Percentiles rank a stretch among this genome's conserved stretches.
Evolutionary conservation across 2,329 filamentous ascomycete genomes (phyloP).

Genomic region (Pezicula carpinea): DNA sequence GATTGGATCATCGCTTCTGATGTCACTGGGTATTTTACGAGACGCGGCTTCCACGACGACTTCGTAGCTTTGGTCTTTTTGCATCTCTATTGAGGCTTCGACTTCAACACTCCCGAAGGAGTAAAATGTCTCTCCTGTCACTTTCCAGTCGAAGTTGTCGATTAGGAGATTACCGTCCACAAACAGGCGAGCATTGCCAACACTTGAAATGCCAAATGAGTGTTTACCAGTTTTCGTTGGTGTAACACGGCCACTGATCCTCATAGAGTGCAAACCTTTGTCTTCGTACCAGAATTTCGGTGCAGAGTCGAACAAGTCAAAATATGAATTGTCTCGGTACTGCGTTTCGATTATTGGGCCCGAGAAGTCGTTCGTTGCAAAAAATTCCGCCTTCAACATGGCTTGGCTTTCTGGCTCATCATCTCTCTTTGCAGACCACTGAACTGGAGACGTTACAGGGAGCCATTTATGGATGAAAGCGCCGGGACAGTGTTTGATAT

Average conservation of each 20-base stretch:
- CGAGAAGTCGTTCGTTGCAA: neutral
- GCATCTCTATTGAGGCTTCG: neutral
- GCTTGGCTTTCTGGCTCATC: neutral
- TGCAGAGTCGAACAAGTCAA: neutral
- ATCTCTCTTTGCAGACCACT: neutral
- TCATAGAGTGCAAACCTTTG: neutral
- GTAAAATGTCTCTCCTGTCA: neutral
- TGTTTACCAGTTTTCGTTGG: neutral
- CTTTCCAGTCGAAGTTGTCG: constrained; percentile 17
- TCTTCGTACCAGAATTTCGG: neutral
- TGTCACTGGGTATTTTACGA: neutral
- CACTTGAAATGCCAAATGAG: neutral
- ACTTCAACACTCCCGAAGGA: constrained; percentile 1
- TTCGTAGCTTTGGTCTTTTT: neutral
- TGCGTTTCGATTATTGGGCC: neutral
- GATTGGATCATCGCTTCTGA: neutral
- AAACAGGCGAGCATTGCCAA: constrained; percentile 15
- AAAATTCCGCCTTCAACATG: neutral
- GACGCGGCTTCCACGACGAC: neutral
- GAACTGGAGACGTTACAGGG: neutral
- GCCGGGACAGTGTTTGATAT: neutral
- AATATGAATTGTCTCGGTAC: constrained; percentile 1
- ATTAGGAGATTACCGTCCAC: constrained; percentile 27
- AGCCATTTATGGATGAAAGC: constrained; percentile 2
- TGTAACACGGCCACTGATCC: neutral